These are phyloP conservation scores for Torulaspora globosa DNA, from an alignment of 1,139 yeast species.

Conservation along the genomic window DNA sequence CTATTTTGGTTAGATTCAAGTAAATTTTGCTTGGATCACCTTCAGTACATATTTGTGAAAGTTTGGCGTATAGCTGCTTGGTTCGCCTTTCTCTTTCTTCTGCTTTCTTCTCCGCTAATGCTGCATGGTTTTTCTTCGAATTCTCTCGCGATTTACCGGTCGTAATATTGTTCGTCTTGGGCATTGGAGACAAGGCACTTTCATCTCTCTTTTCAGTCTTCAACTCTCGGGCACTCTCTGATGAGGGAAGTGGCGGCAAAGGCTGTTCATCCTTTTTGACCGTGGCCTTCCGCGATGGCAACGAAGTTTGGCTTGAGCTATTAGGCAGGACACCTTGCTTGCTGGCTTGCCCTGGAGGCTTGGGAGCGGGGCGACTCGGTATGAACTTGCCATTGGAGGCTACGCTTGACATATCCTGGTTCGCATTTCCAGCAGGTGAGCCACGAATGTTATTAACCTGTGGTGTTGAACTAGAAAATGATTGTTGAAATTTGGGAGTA, in stretches of 20 bases:
- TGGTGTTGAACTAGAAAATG: constrained; percentile 9
- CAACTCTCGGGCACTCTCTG: constrained; percentile 1
- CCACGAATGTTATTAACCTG: constrained; percentile 22
- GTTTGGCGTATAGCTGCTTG: constrained; percentile 63
- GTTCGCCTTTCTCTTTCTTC: constrained; percentile 68
- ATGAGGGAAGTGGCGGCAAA: constrained; percentile 21
- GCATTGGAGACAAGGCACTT: constrained; percentile 2
- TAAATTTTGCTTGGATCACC: constrained; percentile 83
- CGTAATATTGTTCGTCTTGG: constrained; percentile 12
- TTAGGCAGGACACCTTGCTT: constrained; percentile 6
- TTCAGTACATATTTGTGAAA: constrained; percentile 72
- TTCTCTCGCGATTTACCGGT: constrained; percentile 15
- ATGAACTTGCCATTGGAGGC: constrained; percentile 45
- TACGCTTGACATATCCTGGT: constrained; percentile 10
- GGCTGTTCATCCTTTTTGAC: constrained; percentile 24
- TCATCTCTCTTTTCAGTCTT: constrained; percentile 7
- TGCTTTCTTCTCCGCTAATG: constrained; percentile 45
- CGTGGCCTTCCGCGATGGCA: constrained; percentile 19
- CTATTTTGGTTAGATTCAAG: constrained; percentile 71
- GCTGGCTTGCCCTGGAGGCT: constrained; percentile 39
- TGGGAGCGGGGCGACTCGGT: constrained; percentile 69
- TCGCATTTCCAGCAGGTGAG: constrained; percentile 27
- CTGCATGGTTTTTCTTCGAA: constrained; percentile 22
- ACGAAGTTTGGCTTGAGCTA: constrained; percentile 8
- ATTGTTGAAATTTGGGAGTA: constrained; percentile 22